Evolutionary conservation across 768 basidiomycete genomes (phyloP), one percentile per base, ranked within the genome.

Genomic region (Lactarius sp.): DNA sequence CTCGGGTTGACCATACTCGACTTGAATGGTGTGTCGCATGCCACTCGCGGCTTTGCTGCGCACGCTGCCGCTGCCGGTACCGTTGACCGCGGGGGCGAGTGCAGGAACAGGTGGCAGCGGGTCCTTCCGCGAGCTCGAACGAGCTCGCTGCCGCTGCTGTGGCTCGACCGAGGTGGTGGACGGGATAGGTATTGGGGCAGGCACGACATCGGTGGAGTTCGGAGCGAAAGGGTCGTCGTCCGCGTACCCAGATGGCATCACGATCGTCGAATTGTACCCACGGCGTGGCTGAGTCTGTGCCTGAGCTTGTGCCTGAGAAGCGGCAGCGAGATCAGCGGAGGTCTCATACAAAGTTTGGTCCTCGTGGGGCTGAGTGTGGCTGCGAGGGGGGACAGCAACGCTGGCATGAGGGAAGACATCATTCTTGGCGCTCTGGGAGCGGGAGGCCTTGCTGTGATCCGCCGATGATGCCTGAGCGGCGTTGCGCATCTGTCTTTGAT

Each of bases 11-110:
- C 88, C 90, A 70, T 98, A 98, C 75, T 99, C 97, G 63, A 98
- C 89, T 74, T 98, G 97, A 52, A 98, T 92, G 10, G 97, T 98
- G 75, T 98, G 94, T 54, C 94, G 79, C 74, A 90, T 87, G 58
- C 80, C 80, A 2, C 75, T 47, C 16, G 60, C 76, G 12, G 64
- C 50, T 64, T 77, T 84, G 66, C 80, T 77, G 72, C 83, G 84
- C 60, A 60, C 60, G 55, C 77, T 72, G 36, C 73, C 60, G 55
- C 77, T 72, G 36, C 73, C 62, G 14, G 75, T 70, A 66, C 78
- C 80, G 62, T 77, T 75, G 59, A 69, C 68, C 13, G 42, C 34
- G 16, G 60, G 20, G 16, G 50, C 12, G 9, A 56, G 54, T 6
- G 65, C 4, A n/a, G 56, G 55, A 22, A 62, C 20, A 12, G 64